These are phyloP conservation scores for Neurospora hispaniola DNA, from an alignment of 495 filamentous ascomycete species.

Conservation along the genomic window DNA sequence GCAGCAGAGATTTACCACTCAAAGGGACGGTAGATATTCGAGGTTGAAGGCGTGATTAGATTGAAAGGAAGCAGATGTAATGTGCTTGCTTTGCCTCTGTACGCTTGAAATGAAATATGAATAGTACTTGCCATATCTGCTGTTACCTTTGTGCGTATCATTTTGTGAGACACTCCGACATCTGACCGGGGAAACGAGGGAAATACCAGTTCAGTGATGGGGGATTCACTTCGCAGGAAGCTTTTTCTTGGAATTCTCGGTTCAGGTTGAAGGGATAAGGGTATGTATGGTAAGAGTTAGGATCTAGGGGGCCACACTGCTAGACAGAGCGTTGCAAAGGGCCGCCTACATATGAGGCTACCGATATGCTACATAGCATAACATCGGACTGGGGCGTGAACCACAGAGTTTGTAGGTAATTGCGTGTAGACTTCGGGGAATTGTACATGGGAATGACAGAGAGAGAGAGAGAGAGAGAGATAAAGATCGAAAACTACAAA, in stretches of 20 bases:
- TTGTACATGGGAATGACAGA: not conserved
- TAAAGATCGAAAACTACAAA: too few species aligned
- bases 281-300: not conserved
- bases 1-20: slow-evolving; percentile 54
- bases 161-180: not conserved
- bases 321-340: not conserved
- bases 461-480: not conserved
- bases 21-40: slow-evolving; percentile 24
- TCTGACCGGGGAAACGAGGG: not conserved
- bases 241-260: not conserved
- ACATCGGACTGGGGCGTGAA: not conserved
- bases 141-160: not conserved
- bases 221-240: not conserved
- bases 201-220: not conserved
- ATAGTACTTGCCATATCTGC: not conserved
- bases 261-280: not conserved
- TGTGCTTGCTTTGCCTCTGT: not conserved
- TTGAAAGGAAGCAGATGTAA: not conserved
- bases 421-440: not conserved
- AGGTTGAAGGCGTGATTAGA: not conserved
- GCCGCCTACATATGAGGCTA: not conserved
- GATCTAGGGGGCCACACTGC: not conserved
- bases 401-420: not conserved
- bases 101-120: not conserved
- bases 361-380: not conserved